Percentiles rank a stretch among this genome's conserved stretches.
Conservation (phyloP, 2,329 filamentous ascomycete genomes). For the Kalaharituber pfeilii region DNA sequence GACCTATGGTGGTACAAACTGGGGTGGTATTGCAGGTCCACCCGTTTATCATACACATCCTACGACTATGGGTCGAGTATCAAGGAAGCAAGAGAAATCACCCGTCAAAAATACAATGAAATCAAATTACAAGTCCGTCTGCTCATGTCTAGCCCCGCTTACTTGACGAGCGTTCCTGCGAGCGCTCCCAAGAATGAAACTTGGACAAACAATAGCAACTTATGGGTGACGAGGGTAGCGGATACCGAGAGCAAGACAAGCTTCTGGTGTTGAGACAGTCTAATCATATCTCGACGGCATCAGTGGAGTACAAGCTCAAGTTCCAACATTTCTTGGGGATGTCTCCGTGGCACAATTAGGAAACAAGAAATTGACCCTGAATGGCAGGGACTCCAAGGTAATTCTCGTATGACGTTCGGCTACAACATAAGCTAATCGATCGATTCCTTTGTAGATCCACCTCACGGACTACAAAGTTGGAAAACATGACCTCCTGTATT, state of each 20-base stretch:
- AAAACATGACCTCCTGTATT: conserved; percentile 41
- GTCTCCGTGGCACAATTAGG: conserved; percentile 43
- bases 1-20: conserved; percentile 64
- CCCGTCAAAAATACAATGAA: conserved; percentile 62
- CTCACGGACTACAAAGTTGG: conserved; percentile 50
- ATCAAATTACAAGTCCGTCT: conserved; percentile 62
- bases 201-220: conserved; percentile 35
- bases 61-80: conserved; percentile 49
- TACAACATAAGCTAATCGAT: neutral
- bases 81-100: conserved; percentile 48
- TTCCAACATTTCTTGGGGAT: conserved; percentile 42
- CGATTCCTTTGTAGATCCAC: no score
- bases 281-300: conserved; percentile 41
- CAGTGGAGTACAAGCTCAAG: conserved; percentile 45
- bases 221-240: conserved; percentile 30
- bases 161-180: conserved; percentile 42
- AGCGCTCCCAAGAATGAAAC: conserved; percentile 27
- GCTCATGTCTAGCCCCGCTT: conserved; percentile 52
- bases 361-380: conserved; percentile 36
- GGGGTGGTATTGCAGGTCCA: conserved; percentile 42
- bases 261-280: conserved; percentile 50
- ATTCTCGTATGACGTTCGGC: neutral
- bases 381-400: conserved; percentile 44
- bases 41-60: conserved; percentile 19
- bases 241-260: conserved; percentile 25